Conservation (phyloP, 768 basidiomycete genomes). For the Mycena galopus region DNA sequence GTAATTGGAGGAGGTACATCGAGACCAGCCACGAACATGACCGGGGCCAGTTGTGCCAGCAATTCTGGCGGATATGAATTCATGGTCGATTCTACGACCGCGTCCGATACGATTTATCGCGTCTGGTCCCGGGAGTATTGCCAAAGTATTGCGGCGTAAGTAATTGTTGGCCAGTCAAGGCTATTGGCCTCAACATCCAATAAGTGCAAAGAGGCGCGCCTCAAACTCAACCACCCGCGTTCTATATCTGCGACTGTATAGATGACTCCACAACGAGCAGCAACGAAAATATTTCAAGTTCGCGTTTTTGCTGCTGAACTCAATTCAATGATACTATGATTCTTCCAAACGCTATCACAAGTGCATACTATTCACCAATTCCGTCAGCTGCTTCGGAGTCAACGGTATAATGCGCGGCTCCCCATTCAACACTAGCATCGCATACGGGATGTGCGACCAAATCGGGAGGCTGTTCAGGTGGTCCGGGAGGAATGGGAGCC, state of each 20-base stretch:
- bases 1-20: slow-evolving; percentile 50
- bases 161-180: too few species aligned
- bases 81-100: slow-evolving; percentile 59
- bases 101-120: slow-evolving; percentile 1
- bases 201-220: too few species aligned
- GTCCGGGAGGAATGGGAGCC: slow-evolving; percentile 19
- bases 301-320: too few species aligned
- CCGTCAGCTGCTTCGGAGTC: slow-evolving; percentile 11
- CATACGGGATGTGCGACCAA: slow-evolving; percentile 15
- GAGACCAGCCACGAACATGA: slow-evolving; percentile 96
- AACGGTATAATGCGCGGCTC: slow-evolving; percentile 26
- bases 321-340: not conserved
- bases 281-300: too few species aligned
- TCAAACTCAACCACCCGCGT: too few species aligned
- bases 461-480: slow-evolving; percentile 22
- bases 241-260: too few species aligned
- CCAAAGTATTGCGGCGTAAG: too few species aligned
- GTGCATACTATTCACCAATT: slow-evolving; percentile 10
- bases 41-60: slow-evolving; percentile 88
- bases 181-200: too few species aligned
- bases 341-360: not conserved
- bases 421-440: slow-evolving; percentile 23
- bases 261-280: too few species aligned
- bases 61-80: slow-evolving; percentile 95
- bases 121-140: too few species aligned